phyloP scores from a whole-genome alignment of 352 stramenopile species.

The Phytophthora multivora region DNA sequence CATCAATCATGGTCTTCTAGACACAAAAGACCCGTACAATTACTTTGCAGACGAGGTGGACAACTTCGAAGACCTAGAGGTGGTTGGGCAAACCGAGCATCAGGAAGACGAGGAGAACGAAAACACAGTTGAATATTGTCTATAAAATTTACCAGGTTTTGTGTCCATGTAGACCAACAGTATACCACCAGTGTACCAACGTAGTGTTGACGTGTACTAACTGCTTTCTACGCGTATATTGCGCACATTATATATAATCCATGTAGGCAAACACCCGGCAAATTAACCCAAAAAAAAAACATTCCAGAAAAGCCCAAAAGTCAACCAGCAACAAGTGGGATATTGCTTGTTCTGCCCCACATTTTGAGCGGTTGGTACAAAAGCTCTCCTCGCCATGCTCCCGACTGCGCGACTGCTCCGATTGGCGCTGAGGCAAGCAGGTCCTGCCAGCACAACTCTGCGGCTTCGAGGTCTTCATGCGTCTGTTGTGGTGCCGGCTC shows the following conservation, averaged over 20 bases:
- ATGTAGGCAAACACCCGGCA: too few relatives aligned
- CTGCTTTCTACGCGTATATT: too few relatives aligned
- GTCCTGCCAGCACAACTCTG: conserved; percentile 6
- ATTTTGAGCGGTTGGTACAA: conserved; percentile 29
- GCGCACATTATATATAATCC: too few relatives aligned
- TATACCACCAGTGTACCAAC: not conserved
- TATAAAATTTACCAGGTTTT: too few relatives aligned
- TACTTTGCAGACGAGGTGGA: not conserved
- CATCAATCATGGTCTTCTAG: not conserved
- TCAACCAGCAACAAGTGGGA: too few relatives aligned
- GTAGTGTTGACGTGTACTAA: not conserved
- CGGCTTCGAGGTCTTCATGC: conserved; percentile 46
- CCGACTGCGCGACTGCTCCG: conserved; percentile 24
- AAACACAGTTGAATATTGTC: too few relatives aligned
- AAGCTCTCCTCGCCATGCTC: conserved; percentile 21
- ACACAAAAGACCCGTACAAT: not conserved
- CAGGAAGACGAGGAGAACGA: too few relatives aligned
- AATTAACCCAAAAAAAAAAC: too few relatives aligned
- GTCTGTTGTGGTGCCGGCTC: conserved; percentile 39
- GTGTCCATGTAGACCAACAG: too few relatives aligned
- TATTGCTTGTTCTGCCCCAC: too few relatives aligned
- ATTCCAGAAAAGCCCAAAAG: conserved; percentile 1
- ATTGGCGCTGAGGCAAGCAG: conserved; percentile 26
- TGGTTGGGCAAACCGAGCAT: too few relatives aligned
- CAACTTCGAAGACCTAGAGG: not conserved